These are phyloP conservation scores for Stentor coeruleus DNA, from an alignment of 73 alveolate genomes.

Conservation along the genomic window DNA sequence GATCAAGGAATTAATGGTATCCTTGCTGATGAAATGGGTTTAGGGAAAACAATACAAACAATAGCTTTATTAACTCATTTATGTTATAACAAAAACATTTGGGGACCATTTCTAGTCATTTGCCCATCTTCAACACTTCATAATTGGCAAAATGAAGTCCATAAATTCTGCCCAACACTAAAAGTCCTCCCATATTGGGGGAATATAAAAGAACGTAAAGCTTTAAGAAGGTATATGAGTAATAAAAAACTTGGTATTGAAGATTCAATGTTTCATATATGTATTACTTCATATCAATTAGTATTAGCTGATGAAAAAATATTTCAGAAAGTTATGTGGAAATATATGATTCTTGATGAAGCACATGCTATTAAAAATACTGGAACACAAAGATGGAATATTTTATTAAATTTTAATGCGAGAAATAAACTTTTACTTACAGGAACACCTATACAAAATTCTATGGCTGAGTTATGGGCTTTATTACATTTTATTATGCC, in stretches of 20 bases:
- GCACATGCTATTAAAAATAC: constrained; percentile 97
- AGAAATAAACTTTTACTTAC: constrained; percentile 94
- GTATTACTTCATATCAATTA: constrained; percentile 85
- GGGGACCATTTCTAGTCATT: constrained; percentile 98
- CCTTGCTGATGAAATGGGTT: constrained; percentile 99
- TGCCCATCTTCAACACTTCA: constrained; percentile 93
- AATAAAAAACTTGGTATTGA: constrained; percentile 80
- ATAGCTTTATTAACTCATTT: constrained; percentile 93
- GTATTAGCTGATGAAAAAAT: constrained; percentile 79
- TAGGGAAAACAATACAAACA: constrained; percentile 98
- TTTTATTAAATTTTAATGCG: constrained; percentile 81
- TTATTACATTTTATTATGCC: constrained; percentile 98
- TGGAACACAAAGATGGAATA: constrained; percentile 73
- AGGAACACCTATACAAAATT: constrained; percentile 98
- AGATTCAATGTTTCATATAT: constrained; percentile 78
- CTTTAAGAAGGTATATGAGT: constrained; percentile 84
- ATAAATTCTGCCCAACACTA: constrained; percentile 86
- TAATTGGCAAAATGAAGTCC: constrained; percentile 94
- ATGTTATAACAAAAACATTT: constrained; percentile 74
- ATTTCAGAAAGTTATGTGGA: constrained; percentile 69
- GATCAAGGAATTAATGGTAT: constrained; percentile 98
- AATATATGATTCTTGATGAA: constrained; percentile 92
- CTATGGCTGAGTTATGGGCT: constrained; percentile 99
- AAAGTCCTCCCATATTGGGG: constrained; percentile 98
- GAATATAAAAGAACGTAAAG: constrained; percentile 82